phyloP scores from a whole-genome alignment of 2,329 filamentous ascomycete species.

The Neopestalotiopsis rosae region DNA sequence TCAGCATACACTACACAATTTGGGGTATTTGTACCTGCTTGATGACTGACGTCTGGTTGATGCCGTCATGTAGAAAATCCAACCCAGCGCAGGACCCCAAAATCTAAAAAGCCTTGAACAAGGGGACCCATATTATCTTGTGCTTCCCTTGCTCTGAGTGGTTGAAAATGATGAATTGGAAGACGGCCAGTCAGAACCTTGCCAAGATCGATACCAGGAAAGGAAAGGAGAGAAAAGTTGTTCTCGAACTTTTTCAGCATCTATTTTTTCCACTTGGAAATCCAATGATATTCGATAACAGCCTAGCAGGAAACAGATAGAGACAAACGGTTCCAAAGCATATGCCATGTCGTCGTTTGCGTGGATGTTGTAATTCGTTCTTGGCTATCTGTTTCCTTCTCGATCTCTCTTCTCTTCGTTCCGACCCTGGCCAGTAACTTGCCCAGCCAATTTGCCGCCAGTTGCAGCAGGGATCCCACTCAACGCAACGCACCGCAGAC shows the following conservation, averaged over 20 bases:
- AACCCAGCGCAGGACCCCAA: neutral
- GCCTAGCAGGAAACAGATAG: too few species aligned
- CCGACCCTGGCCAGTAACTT: neutral
- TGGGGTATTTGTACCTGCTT: neutral
- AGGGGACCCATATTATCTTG: neutral
- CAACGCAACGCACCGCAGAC: neutral
- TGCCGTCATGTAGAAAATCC: neutral
- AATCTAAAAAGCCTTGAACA: neutral
- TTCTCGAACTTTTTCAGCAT: too few species aligned
- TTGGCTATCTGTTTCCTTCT: neutral
- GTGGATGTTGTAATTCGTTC: neutral
- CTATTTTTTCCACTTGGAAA: too few species aligned
- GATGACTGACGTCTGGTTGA: neutral
- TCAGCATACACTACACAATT: neutral
- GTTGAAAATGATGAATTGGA: neutral
- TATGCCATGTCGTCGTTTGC: neutral
- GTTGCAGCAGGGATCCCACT: neutral
- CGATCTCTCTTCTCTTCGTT: neutral
- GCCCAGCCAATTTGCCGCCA: constrained; percentile 1
- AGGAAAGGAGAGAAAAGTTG: too few species aligned
- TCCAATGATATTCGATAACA: too few species aligned
- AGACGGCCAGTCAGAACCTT: too few species aligned
- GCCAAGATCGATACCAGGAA: too few species aligned
- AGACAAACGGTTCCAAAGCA: too few species aligned
- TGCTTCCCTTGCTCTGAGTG: neutral